Base-by-base conservation (phyloP, 805 yeast genomes). In the Blastobotrys chiropterorum region DNA sequence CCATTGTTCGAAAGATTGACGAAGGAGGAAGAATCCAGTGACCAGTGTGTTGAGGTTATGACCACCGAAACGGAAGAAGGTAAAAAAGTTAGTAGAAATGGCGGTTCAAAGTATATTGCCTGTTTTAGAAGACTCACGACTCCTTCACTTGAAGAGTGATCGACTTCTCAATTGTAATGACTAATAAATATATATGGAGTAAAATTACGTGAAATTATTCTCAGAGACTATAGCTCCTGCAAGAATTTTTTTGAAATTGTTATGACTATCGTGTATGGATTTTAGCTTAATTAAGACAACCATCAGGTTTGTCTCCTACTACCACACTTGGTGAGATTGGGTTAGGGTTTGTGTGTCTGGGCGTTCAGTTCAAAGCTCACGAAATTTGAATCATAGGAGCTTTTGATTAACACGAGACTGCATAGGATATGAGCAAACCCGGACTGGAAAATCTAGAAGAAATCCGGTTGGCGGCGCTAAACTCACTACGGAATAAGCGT, bases 1-100 rank as follows among this genome's bases (percentile, higher is more conserved):
- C 97, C 98, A 2, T 70, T 94, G 62, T 94, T 94, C 66, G 89
- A 83, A 69, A 79, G 97, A 59, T 77, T 90, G 57, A 70, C 78
- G 43, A 73, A 79, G 55, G 90, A 86, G 56, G 89, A 95, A 87
- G 97, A 90, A 69, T 66, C 68, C 2, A 69, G 74, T 19, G 99
- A 94, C 68, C 72, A 72, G 56, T 90, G 98, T 70, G 98, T 90
- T 19, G 71, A 78, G 55, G 79, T 88, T 48, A 94, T 94, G 98
- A 81, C 80, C 53, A 82, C 84, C 55, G 83, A 94, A n/a, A 94
- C 99, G 1, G 99, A 94, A 69, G 99, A 94, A 70, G 99, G 99
- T 53, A 90, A 94, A 71, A 94, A 94, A 70, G 99, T 94, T 38
- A 84, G 82, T 46, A 80, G 99, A 63, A 94, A 94, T 66, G 77